A percentile compares a stretch with the other conserved stretches of the same genome.
Conservation (phyloP, 345 rosid genomes). For the Anastatica hierochuntica region DNA sequence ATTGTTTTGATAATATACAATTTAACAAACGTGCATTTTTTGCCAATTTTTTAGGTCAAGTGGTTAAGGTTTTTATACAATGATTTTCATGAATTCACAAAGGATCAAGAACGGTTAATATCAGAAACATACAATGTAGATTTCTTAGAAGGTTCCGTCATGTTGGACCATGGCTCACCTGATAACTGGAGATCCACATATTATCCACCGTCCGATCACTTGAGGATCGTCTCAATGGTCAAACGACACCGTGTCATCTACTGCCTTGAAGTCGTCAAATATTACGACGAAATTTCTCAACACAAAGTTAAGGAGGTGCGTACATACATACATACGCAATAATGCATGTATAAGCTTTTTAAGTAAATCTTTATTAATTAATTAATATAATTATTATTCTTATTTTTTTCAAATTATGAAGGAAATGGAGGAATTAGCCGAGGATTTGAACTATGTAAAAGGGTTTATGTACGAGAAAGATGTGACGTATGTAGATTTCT, state of each 20-base stretch:
- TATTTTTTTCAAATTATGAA: too few relatives aligned
- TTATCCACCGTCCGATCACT: slow-evolving; percentile 42
- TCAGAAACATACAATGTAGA: slow-evolving; percentile 38
- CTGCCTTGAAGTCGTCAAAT: slow-evolving; percentile 57
- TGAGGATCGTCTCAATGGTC: slow-evolving; percentile 43
- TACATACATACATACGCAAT: too few relatives aligned
- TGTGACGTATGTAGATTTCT: slow-evolving; percentile 38
- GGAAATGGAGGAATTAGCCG: slow-evolving; percentile 34
- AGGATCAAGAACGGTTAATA: slow-evolving; percentile 59
- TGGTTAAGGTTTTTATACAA: slow-evolving; percentile 69
- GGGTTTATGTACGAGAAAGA: slow-evolving; percentile 38
- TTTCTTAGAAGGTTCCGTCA: slow-evolving; percentile 62
- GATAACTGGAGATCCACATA: slow-evolving; percentile 51
- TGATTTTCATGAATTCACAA: slow-evolving; percentile 47
- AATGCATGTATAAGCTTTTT: not conserved
- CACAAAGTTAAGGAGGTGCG: slow-evolving; percentile 36
- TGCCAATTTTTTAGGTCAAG: slow-evolving; percentile 35
- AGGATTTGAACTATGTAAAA: slow-evolving; percentile 25
- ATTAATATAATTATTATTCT: too few relatives aligned
- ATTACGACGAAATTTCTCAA: slow-evolving; percentile 47
- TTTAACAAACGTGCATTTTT: not conserved
- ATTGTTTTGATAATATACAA: too few relatives aligned
- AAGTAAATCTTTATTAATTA: too few relatives aligned
- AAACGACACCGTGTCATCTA: slow-evolving; percentile 43
- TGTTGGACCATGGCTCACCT: slow-evolving; percentile 40